Evolutionary conservation across 108 stramenopile genomes (phyloP).

Genomic region (Nitzschia sp.): DNA sequence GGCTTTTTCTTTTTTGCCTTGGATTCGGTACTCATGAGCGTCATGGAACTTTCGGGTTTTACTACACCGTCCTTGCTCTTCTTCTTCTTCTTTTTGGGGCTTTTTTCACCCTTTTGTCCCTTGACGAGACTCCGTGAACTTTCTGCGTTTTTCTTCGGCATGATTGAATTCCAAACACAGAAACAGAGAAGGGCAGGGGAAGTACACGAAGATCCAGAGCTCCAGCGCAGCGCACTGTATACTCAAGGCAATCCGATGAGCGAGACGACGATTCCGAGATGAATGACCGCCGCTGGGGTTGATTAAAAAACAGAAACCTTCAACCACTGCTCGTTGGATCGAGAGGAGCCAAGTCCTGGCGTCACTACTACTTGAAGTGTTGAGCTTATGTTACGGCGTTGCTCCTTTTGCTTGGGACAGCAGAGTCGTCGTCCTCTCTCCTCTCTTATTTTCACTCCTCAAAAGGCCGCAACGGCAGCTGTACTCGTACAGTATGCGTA

Average conservation of each 20-base stretch:
- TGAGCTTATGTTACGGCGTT: no score
- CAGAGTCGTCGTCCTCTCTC: background rate
- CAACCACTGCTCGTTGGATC: background rate
- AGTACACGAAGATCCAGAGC: no score
- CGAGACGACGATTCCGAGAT: no score
- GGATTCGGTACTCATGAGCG: conserved; percentile 7
- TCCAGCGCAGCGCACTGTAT: no score
- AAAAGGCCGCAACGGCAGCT: no score
- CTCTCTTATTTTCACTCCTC: background rate
- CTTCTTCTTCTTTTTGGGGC: conserved; percentile 16
- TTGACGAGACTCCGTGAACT: background rate
- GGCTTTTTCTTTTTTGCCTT: conserved; percentile 17
- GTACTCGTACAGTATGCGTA: no score
- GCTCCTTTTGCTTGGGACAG: background rate
- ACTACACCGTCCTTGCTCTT: background rate
- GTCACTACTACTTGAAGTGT: no score
- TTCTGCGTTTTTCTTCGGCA: conserved; percentile 8
- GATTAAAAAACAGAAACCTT: background rate
- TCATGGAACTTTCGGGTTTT: conserved; percentile 8
- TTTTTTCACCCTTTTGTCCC: background rate
- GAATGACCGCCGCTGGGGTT: background rate
- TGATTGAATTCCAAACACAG: no score
- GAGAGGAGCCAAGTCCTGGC: background rate
- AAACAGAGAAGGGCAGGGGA: no score
- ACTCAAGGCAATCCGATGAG: no score